These are phyloP conservation scores for Mycosphaerella sp. DNA, from an alignment of 2,329 filamentous ascomycete species.

Conservation along the genomic window DNA sequence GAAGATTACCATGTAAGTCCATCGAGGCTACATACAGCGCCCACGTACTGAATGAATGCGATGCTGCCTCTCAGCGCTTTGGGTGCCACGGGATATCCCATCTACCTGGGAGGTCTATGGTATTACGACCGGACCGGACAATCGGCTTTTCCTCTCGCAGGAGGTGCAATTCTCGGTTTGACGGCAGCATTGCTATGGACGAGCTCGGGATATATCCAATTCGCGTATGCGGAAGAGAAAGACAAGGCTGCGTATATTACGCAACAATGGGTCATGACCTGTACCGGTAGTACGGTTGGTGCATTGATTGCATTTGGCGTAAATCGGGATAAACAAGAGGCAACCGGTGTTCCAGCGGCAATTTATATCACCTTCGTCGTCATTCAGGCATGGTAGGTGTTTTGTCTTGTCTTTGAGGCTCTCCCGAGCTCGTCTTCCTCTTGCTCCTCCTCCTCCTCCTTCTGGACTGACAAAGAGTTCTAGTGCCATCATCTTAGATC, in stretches of 20 bases:
- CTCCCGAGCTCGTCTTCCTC: neutral
- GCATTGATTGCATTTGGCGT: neutral
- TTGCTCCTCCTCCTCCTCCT: too few species aligned
- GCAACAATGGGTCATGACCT: conserved; percentile 1
- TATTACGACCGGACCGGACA: conserved; percentile 48
- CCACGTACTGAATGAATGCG: neutral
- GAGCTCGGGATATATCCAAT: conserved; percentile 47
- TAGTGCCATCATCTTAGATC: conserved; percentile 11
- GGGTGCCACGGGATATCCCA: conserved; percentile 33
- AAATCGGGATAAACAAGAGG: neutral
- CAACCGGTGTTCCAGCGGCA: neutral
- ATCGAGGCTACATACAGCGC: neutral
- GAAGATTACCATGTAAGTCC: neutral
- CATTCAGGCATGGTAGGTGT: neutral
- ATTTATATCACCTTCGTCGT: neutral
- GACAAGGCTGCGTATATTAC: conserved; percentile 20
- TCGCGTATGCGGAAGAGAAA: conserved; percentile 28
- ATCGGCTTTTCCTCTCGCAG: conserved; percentile 44
- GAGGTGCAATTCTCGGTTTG: conserved; percentile 45
- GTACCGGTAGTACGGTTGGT: neutral
- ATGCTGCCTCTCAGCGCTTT: neutral
- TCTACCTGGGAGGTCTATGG: conserved; percentile 46
- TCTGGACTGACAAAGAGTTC: neutral
- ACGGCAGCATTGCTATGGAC: conserved; percentile 48
- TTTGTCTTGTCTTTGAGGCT: neutral